These are phyloP conservation scores for Nakazawaea laoshanensis DNA, from an alignment of 805 yeast species.

Conservation along the genomic window DNA sequence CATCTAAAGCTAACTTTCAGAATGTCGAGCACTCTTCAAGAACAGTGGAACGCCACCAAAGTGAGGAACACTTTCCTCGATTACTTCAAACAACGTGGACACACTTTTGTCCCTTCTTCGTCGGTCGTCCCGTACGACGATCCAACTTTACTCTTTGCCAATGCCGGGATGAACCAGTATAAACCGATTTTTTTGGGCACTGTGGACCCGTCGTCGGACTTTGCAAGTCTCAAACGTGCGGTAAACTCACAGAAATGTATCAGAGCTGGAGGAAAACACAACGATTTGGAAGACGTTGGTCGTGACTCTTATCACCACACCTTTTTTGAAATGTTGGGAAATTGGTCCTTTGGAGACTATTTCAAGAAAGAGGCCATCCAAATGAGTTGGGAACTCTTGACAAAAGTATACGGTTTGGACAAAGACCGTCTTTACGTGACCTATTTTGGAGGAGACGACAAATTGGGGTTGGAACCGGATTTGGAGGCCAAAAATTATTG, in stretches of 20 bases:
- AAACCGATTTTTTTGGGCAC: constrained; percentile 97
- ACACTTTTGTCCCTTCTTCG: constrained; percentile 83
- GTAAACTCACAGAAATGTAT: constrained; percentile 96
- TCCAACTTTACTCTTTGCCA: constrained; percentile 92
- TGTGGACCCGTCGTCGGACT: constrained; percentile 89
- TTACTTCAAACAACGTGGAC: constrained; percentile 60
- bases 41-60: constrained; percentile 39
- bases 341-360: constrained; percentile 99
- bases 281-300: constrained; percentile 97
- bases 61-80: constrained; percentile 79
- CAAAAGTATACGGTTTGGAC: constrained; percentile 74
- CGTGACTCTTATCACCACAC: constrained; percentile 97
- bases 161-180: constrained; percentile 99
- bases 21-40: constrained; percentile 5
- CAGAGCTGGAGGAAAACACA: constrained; percentile 99
- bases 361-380: constrained; percentile 90
- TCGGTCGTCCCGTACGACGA: constrained; percentile 97
- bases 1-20: too few species aligned
- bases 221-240: constrained; percentile 79
- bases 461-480: constrained; percentile 82
- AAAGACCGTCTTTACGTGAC: constrained; percentile 84
- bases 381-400: constrained; percentile 87
- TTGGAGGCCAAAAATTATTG: constrained; percentile 85
- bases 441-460: constrained; percentile 89
- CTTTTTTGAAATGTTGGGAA: constrained; percentile 98